Evolutionary conservation across 148 eudicot genomes (phyloP), one percentile per base, ranked within the genome.

Genomic region (Diospyros kaki): DNA sequence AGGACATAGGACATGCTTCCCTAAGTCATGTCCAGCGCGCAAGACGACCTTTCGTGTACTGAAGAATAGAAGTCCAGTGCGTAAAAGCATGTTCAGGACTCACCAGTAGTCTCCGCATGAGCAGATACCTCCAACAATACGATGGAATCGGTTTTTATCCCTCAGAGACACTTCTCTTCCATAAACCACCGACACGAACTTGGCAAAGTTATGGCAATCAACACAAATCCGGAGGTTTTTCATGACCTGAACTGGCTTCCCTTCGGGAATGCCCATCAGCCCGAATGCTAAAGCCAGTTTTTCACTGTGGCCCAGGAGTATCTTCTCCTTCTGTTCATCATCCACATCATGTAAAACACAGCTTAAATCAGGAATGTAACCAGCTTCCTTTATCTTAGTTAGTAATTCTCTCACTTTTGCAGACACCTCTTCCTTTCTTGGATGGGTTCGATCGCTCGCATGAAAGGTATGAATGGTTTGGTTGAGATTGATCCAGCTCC

Each of bases 161-260:
- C 91, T 86, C 63, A 90, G 9, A 53, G 78, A 81, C 8, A 90
- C 78, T 76, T 86, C 86, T 81, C 94, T 83, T 58, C 45, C 62
- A 65, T 85, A 89, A 42, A 87, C 64, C 75, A 78, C 83, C 14
- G 93, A 90, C 15, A 90, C 80, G 56, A 88, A 84, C 84, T 93
- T 89, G 2, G 90, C 95, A 76, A 89, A 93, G 80, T 83, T 93
- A 79, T 90, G 97, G 77, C 97, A 93, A 80, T 90, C 91, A 64
- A 93, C 95, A 82, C 95, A 93, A 67, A 93, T 85, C 7, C 93
- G 79, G 15, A 93, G 91, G 78, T 93, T 93, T 73, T 92, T 93
- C 53, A 93, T 93, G 52, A 93, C 83, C 66, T 87, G 85, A 28
- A 93, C 80, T 1, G 93, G 80, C 58, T 69, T 81, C 46, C 86